These are phyloP conservation scores for Tuctoria greenei DNA, from an alignment of 176 grass and related monocot species.

Conservation along the genomic window DNA sequence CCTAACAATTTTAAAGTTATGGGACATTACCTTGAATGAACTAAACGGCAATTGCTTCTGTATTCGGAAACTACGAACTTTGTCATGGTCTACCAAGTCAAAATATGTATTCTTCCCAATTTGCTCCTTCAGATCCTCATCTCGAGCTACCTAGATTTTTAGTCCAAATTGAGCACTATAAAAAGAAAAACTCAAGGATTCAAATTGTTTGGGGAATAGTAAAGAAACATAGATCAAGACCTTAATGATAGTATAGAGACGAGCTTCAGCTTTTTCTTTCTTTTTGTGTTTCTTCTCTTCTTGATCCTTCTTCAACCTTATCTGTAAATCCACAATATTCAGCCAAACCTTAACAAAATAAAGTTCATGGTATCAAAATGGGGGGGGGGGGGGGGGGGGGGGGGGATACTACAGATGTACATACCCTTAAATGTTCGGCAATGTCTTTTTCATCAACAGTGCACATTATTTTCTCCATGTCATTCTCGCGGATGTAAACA, in stretches of 20 bases:
- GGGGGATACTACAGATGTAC: slow-evolving; percentile 10
- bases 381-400: not conserved
- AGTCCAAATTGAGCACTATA: not conserved
- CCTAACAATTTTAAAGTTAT: no score
- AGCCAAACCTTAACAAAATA: slow-evolving; percentile 25
- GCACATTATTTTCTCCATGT: slow-evolving; percentile 95
- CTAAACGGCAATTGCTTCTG: slow-evolving; percentile 82
- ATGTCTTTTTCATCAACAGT: slow-evolving; percentile 98
- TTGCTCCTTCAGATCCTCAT: slow-evolving; percentile 74
- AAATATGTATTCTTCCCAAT: slow-evolving; percentile 85
- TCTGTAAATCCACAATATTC: slow-evolving; percentile 48
- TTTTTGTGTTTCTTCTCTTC: slow-evolving; percentile 94
- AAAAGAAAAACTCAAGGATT: not conserved
- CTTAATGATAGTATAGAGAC: slow-evolving; percentile 85
- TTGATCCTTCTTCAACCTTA: slow-evolving; percentile 93
- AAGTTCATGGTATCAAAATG: slow-evolving; percentile 26
- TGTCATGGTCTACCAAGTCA: slow-evolving; percentile 95
- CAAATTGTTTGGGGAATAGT: slow-evolving; percentile 5
- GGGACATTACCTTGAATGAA: slow-evolving; percentile 66
- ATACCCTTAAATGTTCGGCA: slow-evolving; percentile 83
- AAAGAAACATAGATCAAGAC: slow-evolving; percentile 38
- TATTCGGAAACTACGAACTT: slow-evolving; percentile 81
- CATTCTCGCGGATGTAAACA: slow-evolving; percentile 94
- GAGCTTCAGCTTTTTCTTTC: slow-evolving; percentile 92
- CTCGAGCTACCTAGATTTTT: slow-evolving; percentile 60